Percentiles rank a stretch among this genome's conserved stretches.
These are phyloP conservation scores for Huntiella savannae DNA, from an alignment of 2,329 filamentous ascomycete species.

Conservation along the genomic window DNA sequence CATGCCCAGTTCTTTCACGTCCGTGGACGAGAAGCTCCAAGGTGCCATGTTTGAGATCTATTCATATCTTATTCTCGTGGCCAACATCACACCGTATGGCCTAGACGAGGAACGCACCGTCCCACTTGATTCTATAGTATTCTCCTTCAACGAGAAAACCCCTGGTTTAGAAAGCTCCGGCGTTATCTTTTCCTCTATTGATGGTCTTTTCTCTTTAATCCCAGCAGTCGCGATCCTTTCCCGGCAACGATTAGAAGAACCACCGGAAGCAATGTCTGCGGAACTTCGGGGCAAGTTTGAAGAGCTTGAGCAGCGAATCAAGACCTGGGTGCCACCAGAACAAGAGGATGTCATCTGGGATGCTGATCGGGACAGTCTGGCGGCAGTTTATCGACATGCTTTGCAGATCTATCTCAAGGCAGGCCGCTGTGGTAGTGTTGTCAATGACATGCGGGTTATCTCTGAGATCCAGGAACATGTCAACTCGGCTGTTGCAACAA, in stretches of 20 bases:
- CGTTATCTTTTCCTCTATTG: constrained; percentile 11
- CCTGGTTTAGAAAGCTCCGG: constrained; percentile 8
- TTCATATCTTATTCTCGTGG: constrained; percentile 10
- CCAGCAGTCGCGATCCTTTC: constrained; percentile 6
- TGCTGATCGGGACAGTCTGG: constrained; percentile 9
- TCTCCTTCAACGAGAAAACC: constrained; percentile 9
- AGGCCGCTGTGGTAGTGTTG: constrained; percentile 6
- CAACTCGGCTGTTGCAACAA: constrained; percentile 9
- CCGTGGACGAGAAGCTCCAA: constrained; percentile 10
- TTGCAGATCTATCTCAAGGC: constrained; percentile 8
- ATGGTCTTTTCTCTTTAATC: constrained; percentile 9
- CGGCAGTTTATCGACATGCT: constrained; percentile 10
- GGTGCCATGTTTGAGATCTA: constrained; percentile 11
- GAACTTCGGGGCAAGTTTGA: constrained; percentile 6
- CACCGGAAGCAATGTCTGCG: constrained; percentile 2
- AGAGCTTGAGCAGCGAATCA: constrained; percentile 7
- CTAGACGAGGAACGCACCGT: constrained; percentile 10
- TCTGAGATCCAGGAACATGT: constrained; percentile 11
- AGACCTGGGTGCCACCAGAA: constrained; percentile 6
- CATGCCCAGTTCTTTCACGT: constrained; percentile 10
- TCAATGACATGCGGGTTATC: constrained; percentile 8
- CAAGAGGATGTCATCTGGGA: constrained; percentile 8
- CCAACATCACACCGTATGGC: constrained; percentile 11
- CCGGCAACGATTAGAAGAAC: constrained; percentile 9
- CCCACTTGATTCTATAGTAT: constrained; percentile 9